Percentiles rank a stretch among this genome's conserved stretches.
Evolutionary conservation across 2,329 filamentous ascomycete genomes (phyloP).

Genomic region (Fusarium sambucinum): DNA sequence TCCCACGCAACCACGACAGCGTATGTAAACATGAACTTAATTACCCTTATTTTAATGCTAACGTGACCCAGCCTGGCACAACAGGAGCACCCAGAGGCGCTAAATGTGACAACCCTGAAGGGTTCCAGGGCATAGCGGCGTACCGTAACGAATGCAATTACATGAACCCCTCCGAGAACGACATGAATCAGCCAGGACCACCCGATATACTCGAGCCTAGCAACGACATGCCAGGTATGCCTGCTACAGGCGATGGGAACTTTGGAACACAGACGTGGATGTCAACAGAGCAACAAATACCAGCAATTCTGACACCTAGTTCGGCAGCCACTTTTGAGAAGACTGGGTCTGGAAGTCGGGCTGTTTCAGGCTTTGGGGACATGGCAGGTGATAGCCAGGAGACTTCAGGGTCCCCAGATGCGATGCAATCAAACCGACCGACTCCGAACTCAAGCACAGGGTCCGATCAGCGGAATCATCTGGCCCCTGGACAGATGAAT

Average conservation of each 20-base stretch:
- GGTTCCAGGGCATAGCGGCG: conserved; percentile 57
- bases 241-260: conserved; percentile 40
- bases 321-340: conserved; percentile 54
- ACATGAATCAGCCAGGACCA: conserved; percentile 52
- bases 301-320: conserved; percentile 52
- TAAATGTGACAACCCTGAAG: conserved; percentile 53
- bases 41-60: conserved; percentile 25
- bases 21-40: conserved; percentile 55
- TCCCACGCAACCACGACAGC: conserved; percentile 65
- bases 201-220: conserved; percentile 56
- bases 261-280: conserved; percentile 55
- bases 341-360: conserved; percentile 45
- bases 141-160: conserved; percentile 61
- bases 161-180: conserved; percentile 56
- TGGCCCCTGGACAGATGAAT: conserved; percentile 50
- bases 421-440: conserved; percentile 64
- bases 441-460: conserved; percentile 69
- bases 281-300: conserved; percentile 55
- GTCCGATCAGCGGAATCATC: conserved; percentile 49
- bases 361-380: conserved; percentile 57
- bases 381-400: conserved; percentile 60
- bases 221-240: conserved; percentile 45
- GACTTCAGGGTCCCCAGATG: conserved; percentile 63
- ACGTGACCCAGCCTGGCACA: conserved; percentile 48
- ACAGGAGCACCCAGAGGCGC: conserved; percentile 36